These are phyloP conservation scores for Heliamphora pulchella DNA, from an alignment of 179 eudicot genomes.

Conservation along the genomic window DNA sequence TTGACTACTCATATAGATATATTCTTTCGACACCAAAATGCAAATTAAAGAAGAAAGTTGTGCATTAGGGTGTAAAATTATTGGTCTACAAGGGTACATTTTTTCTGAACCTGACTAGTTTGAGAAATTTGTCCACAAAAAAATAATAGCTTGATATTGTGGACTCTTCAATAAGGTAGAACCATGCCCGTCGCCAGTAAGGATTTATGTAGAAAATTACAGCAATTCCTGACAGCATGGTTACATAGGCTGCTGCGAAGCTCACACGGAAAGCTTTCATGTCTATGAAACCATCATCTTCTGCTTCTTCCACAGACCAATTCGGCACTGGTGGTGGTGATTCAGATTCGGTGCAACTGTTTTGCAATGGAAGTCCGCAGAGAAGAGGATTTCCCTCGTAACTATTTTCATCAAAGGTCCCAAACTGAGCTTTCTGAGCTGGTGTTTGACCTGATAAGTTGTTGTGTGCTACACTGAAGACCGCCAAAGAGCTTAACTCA, in stretches of 20 bases:
- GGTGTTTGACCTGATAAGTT: not conserved
- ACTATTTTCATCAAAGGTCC: not conserved
- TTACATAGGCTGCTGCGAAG: not conserved
- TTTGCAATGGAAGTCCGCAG: conserved; percentile 2
- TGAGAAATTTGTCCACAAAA: too few species aligned
- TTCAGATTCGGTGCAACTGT: conserved; percentile 1
- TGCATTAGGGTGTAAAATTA: too few species aligned
- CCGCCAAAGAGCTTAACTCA: not conserved
- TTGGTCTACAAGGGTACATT: too few species aligned
- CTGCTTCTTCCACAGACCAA: not conserved
- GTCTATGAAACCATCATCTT: not conserved
- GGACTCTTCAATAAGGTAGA: not conserved
- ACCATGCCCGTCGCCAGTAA: conserved; percentile 15
- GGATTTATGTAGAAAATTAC: conserved; percentile 13
- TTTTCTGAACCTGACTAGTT: too few species aligned
- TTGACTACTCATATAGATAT: too few species aligned
- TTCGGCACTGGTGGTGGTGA: not conserved
- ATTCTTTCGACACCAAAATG: too few species aligned
- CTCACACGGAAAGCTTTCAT: not conserved
- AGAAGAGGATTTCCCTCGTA: conserved; percentile 10
- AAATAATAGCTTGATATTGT: too few species aligned
- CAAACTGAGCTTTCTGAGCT: conserved; percentile 1
- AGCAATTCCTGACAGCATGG: conserved; percentile 5
- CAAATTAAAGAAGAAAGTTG: too few species aligned
- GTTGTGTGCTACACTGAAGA: conserved; percentile 9